A percentile compares a stretch with the other conserved stretches of the same genome.
Conservation (phyloP, 768 basidiomycete genomes). For the Xanthoconium stramineum region DNA sequence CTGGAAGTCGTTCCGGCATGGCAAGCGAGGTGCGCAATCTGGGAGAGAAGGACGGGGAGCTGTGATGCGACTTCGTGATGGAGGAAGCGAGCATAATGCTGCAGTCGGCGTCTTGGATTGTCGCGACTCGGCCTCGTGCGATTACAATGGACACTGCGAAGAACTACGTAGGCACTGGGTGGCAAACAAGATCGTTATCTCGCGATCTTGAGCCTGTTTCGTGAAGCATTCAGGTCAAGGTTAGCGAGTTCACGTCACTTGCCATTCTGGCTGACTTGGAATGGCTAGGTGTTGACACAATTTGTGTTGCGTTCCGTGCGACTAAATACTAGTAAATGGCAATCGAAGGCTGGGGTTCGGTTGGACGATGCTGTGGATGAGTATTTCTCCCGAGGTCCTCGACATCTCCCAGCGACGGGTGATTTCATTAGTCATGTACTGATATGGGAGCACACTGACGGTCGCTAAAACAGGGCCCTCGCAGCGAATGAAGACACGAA, state of each 20-base stretch:
- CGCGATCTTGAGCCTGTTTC: constrained; percentile 25
- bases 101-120: constrained; percentile 24
- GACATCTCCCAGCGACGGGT: constrained; percentile 10
- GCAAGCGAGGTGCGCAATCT: constrained; percentile 12
- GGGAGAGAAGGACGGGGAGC: constrained; percentile 15
- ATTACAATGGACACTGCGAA: constrained; percentile 6
- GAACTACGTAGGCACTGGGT: background rate
- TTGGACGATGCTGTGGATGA: background rate
- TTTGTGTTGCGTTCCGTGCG: constrained; percentile 4
- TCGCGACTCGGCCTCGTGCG: constrained; percentile 16
- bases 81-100: background rate
- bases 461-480: background rate
- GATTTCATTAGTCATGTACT: constrained; percentile 29
- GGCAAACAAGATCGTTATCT: constrained; percentile 27
- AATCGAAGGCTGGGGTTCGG: constrained; percentile 3
- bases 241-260: constrained; percentile 26
- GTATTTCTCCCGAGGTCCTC: background rate
- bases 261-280: constrained; percentile 14
- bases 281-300: constrained; percentile 6
- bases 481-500: constrained; percentile 20
- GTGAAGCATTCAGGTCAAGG: constrained; percentile 4
- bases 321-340: background rate
- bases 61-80: constrained; percentile 22
- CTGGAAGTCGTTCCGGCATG: constrained; percentile 17
- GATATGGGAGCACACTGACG: constrained; percentile 15